phyloP scores from a whole-genome alignment of 2,329 filamentous ascomycete species.

The Hypoxylon sp. region DNA sequence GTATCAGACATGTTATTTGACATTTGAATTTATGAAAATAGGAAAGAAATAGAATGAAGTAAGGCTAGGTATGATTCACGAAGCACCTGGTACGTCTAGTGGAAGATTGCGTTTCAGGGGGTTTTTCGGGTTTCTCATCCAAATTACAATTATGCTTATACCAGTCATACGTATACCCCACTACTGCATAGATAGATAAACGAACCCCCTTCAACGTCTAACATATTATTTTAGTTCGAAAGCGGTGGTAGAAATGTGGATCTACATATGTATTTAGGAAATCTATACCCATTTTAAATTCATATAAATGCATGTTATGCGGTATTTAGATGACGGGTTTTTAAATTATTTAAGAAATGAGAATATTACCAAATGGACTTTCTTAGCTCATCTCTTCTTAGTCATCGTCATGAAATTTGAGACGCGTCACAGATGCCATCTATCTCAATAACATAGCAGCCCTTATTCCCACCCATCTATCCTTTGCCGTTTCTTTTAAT shows the following conservation, averaged over 20 bases:
- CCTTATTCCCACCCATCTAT: not conserved
- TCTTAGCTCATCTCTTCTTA: not conserved
- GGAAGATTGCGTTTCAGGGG: too few relatives aligned
- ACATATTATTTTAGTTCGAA: too few relatives aligned
- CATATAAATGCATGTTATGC: too few relatives aligned
- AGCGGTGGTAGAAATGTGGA: too few relatives aligned
- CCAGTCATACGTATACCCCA: too few relatives aligned
- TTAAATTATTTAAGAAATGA: not conserved
- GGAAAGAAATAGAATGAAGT: not conserved
- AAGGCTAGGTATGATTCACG: not conserved
- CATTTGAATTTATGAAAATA: not conserved
- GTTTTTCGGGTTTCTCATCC: too few relatives aligned
- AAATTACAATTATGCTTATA: too few relatives aligned
- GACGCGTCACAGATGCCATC: not conserved
- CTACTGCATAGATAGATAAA: too few relatives aligned
- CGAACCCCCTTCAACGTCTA: too few relatives aligned
- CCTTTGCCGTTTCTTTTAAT: slow-evolving; percentile 44
- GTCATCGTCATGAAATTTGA: not conserved
- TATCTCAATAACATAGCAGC: not conserved
- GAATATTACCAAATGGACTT: not conserved
- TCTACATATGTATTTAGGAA: too few relatives aligned
- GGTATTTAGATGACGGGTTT: not conserved
- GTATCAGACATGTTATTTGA: not conserved
- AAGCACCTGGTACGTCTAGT: too few relatives aligned
- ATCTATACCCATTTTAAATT: too few relatives aligned